phyloP scores from a whole-genome alignment of 129 eudicot species.

The Artemisia annua region DNA sequence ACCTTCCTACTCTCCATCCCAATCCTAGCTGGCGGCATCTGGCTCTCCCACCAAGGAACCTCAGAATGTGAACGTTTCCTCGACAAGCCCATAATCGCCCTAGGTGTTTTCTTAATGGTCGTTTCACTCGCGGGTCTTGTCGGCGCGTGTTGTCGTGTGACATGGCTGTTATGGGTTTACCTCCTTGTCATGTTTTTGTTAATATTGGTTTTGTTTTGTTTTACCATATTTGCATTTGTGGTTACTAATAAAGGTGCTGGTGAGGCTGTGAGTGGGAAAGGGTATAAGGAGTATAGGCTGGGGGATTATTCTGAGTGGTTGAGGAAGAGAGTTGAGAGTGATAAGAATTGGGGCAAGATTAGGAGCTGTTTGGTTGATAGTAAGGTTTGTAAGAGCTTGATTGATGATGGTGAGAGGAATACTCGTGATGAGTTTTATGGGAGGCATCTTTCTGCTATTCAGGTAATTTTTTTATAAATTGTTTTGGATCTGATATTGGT shows the following conservation, averaged over 20 bases:
- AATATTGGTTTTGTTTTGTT: constrained; percentile 60
- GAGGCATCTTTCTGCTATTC: constrained; percentile 56
- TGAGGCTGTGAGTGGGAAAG: constrained; percentile 46
- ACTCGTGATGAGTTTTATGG: constrained; percentile 36
- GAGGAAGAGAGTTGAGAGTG: constrained; percentile 60
- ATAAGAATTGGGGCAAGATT: constrained; percentile 65
- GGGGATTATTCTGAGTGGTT: constrained; percentile 89
- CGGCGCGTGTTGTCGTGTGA: constrained; percentile 85
- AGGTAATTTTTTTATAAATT: constrained; percentile 43
- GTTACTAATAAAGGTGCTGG: constrained; percentile 94
- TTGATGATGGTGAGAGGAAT: constrained; percentile 27
- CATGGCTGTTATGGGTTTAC: constrained; percentile 78
- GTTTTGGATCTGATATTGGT: constrained; percentile 20
- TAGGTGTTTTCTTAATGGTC: constrained; percentile 72
- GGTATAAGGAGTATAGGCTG: constrained; percentile 81
- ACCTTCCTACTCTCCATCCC: constrained; percentile 84
- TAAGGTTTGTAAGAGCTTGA: constrained; percentile 67
- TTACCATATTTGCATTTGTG: constrained; percentile 85
- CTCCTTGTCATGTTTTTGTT: constrained; percentile 78
- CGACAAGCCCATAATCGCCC: constrained; percentile 63
- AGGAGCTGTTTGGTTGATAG: constrained; percentile 77
- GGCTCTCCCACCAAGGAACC: constrained; percentile 75
- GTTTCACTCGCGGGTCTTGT: constrained; percentile 83
- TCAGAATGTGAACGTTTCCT: constrained; percentile 91
- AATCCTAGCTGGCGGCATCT: constrained; percentile 73